Evolutionary conservation across 768 basidiomycete genomes (phyloP), one percentile per base, ranked within the genome.

Genomic region (Lepiota venenata): DNA sequence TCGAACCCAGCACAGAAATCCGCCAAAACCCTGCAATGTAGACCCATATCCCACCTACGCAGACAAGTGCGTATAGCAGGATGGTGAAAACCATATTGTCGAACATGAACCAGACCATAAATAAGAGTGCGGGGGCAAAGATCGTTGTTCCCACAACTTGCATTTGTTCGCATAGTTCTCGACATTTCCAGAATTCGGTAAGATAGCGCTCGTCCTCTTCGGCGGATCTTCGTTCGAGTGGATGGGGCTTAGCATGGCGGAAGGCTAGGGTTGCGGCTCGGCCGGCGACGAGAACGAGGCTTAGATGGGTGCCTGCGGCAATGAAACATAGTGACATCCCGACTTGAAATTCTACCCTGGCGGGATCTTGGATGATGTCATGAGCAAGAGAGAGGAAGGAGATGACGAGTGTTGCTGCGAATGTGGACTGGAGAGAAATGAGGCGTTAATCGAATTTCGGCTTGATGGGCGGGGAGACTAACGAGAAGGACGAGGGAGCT

Each of bases 21-120:
- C 36, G 44, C 51, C 51, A 52, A 21, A 45, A 52, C 12, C 51
- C 44, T 1, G 37, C n/a, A 12, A 20, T 20, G n/a, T 52, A 52
- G 1, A 52, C 42, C 10, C 6, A n/a, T 9, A 52, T 14, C 16
- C 45, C 21, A 20, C 44, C 21, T 2, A 52, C 14, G 2, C 9
- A 15, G 16, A 38, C 25, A 7, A 46, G 45, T 14, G 14, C 44
- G 15, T 45, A 45, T 4, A 52, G 9, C 10, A 39, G 5, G 12
- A 37, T 21, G 9, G 43, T 16, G 8, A 22, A 52, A 32, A 52
- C 8, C 1, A 21, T 43, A 15, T 52, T 14, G 15, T 37, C 35
- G 14, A 52, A 44, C 43, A 52, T 35, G 14, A 37, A 35, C 44
- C 51, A 52, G 2, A 52, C 16, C 6, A 44, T 45, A 27, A 38